Evolutionary conservation across 2,329 filamentous ascomycete genomes (phyloP).

Genomic region (Meredithiella fracta): DNA sequence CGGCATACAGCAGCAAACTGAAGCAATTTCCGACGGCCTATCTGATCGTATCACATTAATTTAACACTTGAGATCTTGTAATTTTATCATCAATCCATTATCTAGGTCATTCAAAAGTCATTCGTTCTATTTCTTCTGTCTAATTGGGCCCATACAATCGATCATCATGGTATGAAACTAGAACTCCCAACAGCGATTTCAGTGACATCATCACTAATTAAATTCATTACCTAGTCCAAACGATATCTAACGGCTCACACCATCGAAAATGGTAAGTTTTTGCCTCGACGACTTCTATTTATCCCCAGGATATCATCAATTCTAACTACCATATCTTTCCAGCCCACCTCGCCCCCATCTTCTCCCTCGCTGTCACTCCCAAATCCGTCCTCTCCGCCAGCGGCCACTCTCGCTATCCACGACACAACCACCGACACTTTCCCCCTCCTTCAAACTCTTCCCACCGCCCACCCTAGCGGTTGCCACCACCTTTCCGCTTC

Average conservation of each 20-base stretch:
- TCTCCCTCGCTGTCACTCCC: slow-evolving; percentile 60
- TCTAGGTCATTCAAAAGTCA: no score
- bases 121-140: no score
- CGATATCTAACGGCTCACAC: slow-evolving; percentile 93
- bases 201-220: neutral
- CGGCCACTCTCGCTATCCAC: slow-evolving; percentile 64
- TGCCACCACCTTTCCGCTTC: slow-evolving; percentile 72
- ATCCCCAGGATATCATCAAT: neutral
- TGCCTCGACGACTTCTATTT: neutral
- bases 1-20: neutral
- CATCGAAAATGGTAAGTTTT: slow-evolving; percentile 57
- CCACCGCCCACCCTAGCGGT: slow-evolving; percentile 68
- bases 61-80: no score
- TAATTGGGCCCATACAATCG: no score
- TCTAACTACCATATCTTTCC: slow-evolving; percentile 15
- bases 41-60: neutral
- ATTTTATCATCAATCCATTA: no score
- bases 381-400: slow-evolving; percentile 66
- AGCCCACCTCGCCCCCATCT: slow-evolving; percentile 78
- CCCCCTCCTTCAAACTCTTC: slow-evolving; percentile 62
- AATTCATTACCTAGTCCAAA: slow-evolving; percentile 56
- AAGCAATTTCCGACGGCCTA: neutral
- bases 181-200: no score
- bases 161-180: no score
- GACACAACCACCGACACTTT: slow-evolving; percentile 55